Percentiles rank a stretch among this genome's conserved stretches.
Conservation (phyloP, 148 eudicot genomes). For the Selenicereus undatus region DNA sequence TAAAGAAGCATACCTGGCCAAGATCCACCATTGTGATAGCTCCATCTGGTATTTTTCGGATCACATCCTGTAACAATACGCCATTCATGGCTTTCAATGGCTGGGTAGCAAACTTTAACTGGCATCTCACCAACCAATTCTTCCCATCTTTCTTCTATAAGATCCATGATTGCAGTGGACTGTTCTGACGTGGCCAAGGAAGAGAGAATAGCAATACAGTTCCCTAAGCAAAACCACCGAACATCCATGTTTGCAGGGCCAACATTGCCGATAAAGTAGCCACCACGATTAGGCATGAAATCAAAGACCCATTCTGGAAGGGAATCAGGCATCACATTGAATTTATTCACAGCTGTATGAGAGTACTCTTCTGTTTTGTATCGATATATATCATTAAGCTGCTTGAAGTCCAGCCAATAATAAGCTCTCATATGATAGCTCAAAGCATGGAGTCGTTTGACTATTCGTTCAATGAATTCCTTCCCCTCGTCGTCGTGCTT, state of each 20-base stretch:
- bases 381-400: slow-evolving; percentile 75
- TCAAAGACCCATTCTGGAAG: slow-evolving; percentile 96
- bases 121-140: slow-evolving; percentile 97
- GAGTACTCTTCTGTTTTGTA: slow-evolving; percentile 91
- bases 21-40: slow-evolving; percentile 96
- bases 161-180: slow-evolving; percentile 85
- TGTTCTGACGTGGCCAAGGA: slow-evolving; percentile 83
- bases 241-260: slow-evolving; percentile 88
- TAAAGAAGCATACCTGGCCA: slow-evolving; percentile 74
- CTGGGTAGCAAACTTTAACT: slow-evolving; percentile 87
- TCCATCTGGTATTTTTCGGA: slow-evolving; percentile 96
- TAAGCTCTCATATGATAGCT: slow-evolving; percentile 86
- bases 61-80: slow-evolving; percentile 90
- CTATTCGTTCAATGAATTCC: slow-evolving; percentile 62
- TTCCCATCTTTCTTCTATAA: slow-evolving; percentile 87
- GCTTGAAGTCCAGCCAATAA: slow-evolving; percentile 85
- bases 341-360: slow-evolving; percentile 84
- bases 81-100: slow-evolving; percentile 91
- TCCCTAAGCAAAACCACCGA: slow-evolving; percentile 94
- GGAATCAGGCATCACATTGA: slow-evolving; percentile 91
- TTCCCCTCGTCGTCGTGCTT: slow-evolving; percentile 88
- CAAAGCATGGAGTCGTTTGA: slow-evolving; percentile 76
- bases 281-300: slow-evolving; percentile 80
- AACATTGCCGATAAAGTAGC: slow-evolving; percentile 82
- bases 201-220: slow-evolving; percentile 83